Conservation (phyloP, 2,329 filamentous ascomycete genomes). For the Venturia aucupariae region DNA sequence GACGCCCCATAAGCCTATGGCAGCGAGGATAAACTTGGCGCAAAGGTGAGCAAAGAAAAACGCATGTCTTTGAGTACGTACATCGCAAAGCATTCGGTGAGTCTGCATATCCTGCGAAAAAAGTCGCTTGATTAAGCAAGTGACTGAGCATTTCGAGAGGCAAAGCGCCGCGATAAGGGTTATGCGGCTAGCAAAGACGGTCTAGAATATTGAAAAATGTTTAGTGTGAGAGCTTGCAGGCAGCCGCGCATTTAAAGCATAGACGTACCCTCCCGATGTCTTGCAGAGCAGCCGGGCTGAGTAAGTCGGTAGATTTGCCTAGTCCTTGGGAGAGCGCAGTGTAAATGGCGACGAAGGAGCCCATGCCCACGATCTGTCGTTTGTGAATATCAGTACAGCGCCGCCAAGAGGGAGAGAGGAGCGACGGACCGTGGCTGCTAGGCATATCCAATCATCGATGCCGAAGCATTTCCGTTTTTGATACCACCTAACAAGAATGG, state of each 20-base stretch:
- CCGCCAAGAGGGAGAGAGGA: neutral
- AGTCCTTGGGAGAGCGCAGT: constrained; percentile 14
- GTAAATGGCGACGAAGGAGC: constrained; percentile 11
- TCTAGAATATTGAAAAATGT: constrained; percentile 10
- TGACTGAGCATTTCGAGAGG: constrained; percentile 22
- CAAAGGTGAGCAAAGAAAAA: neutral
- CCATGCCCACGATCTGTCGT: constrained; percentile 8
- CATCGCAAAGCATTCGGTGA: constrained; percentile 22
- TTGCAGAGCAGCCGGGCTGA: constrained; percentile 1
- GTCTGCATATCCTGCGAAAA: constrained; percentile 23
- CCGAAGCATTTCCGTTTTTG: constrained; percentile 23
- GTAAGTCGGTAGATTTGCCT: constrained; percentile 10
- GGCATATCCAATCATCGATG: constrained; percentile 22
- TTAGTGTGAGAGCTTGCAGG: neutral
- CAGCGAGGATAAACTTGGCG: constrained; percentile 15
- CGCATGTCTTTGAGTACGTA: neutral
- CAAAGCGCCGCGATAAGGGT: constrained; percentile 18
- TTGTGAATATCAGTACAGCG: neutral
- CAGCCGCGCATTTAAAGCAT: neutral
- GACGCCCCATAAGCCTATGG: constrained; percentile 21
- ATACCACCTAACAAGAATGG: constrained; percentile 20
- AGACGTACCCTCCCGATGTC: constrained; percentile 8
- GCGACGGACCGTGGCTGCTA: constrained; percentile 15
- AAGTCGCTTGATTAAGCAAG: constrained; percentile 23
- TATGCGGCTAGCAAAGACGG: constrained; percentile 17